These are phyloP conservation scores for Bryum argenteum DNA, from an alignment of 225 moss, liverwort and hornwort species.

Conservation along the genomic window DNA sequence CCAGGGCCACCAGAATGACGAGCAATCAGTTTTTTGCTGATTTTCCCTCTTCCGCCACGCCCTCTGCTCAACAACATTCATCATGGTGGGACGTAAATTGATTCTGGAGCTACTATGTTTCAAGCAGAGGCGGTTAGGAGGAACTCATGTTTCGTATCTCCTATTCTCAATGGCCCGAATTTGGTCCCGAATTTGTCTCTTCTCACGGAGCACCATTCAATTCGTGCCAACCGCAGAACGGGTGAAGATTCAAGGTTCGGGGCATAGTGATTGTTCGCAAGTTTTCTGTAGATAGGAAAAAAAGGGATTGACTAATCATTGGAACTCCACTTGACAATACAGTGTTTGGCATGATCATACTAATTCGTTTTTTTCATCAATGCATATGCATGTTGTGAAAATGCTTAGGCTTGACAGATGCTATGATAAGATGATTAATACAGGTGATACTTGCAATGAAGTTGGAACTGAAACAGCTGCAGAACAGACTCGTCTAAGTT, in stretches of 20 bases:
- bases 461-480: too few relatives aligned
- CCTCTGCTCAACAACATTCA: background rate
- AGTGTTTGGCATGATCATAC: constrained; percentile 55
- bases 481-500: too few relatives aligned
- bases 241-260: background rate
- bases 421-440: too few relatives aligned
- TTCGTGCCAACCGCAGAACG: background rate
- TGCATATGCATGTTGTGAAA: too few relatives aligned
- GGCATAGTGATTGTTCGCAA: background rate
- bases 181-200: background rate
- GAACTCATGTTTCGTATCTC: background rate
- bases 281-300: too few relatives aligned
- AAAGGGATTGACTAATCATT: too few relatives aligned
- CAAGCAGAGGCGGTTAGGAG: background rate
- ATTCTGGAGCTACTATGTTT: background rate
- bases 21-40: background rate
- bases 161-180: background rate
- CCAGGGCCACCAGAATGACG: background rate
- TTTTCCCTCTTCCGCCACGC: background rate
- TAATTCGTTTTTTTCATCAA: too few relatives aligned
- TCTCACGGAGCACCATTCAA: background rate
- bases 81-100: background rate
- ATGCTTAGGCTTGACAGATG: too few relatives aligned
- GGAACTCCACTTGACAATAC: constrained; percentile 75
- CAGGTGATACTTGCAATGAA: too few relatives aligned